Base-by-base conservation (phyloP, 768 basidiomycete genomes). In the Symmetrospora coprosmae region DNA sequence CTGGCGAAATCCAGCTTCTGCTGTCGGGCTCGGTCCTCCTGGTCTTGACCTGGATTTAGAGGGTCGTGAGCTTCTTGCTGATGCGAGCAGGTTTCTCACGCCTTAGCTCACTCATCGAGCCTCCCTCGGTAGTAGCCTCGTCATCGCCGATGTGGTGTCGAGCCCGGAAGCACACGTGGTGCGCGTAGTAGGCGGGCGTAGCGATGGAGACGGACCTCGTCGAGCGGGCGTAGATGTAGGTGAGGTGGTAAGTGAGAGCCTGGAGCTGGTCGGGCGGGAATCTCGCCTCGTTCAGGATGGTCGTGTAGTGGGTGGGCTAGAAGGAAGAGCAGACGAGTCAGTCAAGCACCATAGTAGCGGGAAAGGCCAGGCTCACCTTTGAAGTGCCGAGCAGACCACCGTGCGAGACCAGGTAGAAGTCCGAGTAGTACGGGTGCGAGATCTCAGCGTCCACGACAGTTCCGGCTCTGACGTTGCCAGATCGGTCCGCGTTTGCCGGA, bases 191-290 rank as follows among this genome's bases (percentile, higher is more conserved):
- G 6, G 55, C 55, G 6, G 62, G 62, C 2, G 62, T 33, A 21
- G 52, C 62, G 39, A 65, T 61, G 17, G 64, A 65, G 31, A 90
- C 87, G 0, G 85, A 82, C 66, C 85, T 82, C 2, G 86, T 90
- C 0, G 86, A 85, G 3, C 87, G 79, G 0, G 83, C 85, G 66
- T 85, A 90, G 13, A 85, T 74, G 67, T 87, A 86, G 66, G 81
- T 81, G 13, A 76, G 72, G 51, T 80, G 75, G 68, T 87, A 79
- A 0, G 84, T 80, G 1, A 85, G 82, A 60, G 80, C 76, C 68
- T 89, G 87, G 7, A 87, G 73, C n/a, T 80, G 79, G 69, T 90
- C 82, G 0, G 85, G 82, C 1, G 73, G 73, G 19, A 87, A 74
- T 2, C 60, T 69, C 67, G 79, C 81, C 73, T 89, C 86, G 71